Evolutionary conservation across 2,329 filamentous ascomycete species (phyloP).

Genomic region (Ophiocordyceps unilateralis): DNA sequence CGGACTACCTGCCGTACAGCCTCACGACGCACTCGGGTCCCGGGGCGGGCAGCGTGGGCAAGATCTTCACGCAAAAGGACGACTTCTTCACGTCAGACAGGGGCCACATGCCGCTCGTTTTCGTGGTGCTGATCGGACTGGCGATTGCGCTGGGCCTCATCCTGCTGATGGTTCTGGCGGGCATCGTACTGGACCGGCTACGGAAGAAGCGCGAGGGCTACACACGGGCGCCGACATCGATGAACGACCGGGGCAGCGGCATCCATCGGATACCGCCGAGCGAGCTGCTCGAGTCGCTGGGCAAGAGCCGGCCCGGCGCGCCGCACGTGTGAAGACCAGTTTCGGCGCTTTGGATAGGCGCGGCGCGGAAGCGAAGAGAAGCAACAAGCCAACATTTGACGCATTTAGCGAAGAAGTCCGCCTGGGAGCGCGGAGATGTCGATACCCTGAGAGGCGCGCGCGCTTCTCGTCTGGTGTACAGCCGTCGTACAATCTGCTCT

Average conservation of each 20-base stretch:
- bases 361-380: constrained; percentile 4
- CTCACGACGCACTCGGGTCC: constrained; percentile 54
- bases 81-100: constrained; percentile 51
- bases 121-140: constrained; percentile 65
- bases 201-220: constrained; percentile 69
- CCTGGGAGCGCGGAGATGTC: neutral
- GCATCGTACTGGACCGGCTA: constrained; percentile 57
- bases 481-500: constrained; percentile 6
- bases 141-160: constrained; percentile 63
- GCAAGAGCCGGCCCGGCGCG: constrained; percentile 24
- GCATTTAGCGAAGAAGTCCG: neutral
- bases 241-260: constrained; percentile 41
- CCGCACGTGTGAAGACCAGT: constrained; percentile 29
- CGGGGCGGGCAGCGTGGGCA: constrained; percentile 55
- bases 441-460: neutral
- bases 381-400: too few species aligned
- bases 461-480: neutral
- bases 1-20: constrained; percentile 58
- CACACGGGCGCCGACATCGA: constrained; percentile 52
- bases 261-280: constrained; percentile 43
- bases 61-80: constrained; percentile 67
- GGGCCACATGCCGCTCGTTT: constrained; percentile 50
- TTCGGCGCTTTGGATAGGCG: constrained; percentile 20
- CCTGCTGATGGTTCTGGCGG: constrained; percentile 58
- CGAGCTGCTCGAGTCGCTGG: constrained; percentile 38